A percentile compares a stretch with the other conserved stretches of the same genome.
These are phyloP conservation scores for Gossypium mustelinum DNA, from an alignment of 345 rosid genomes.

Conservation along the genomic window DNA sequence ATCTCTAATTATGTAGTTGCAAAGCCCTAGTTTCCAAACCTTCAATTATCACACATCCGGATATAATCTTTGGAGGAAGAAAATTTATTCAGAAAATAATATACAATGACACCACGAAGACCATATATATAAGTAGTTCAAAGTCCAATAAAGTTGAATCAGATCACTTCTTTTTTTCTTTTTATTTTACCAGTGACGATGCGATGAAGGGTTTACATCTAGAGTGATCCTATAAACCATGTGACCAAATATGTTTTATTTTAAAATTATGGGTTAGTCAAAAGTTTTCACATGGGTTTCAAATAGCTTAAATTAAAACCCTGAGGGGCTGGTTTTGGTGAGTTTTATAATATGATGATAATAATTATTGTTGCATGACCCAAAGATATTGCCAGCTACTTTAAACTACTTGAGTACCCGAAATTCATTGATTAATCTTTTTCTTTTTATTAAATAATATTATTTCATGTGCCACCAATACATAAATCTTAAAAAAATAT, in stretches of 20 bases:
- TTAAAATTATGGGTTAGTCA: background rate
- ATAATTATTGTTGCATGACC: background rate
- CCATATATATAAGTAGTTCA: background rate
- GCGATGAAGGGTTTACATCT: background rate
- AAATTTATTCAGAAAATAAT: no score
- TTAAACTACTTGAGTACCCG: background rate
- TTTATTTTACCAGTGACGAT: background rate
- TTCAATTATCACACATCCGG: no score
- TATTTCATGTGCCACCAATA: accelerated
- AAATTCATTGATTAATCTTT: background rate
- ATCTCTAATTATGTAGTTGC: no score
- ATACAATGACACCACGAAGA: background rate
- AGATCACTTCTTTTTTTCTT: background rate
- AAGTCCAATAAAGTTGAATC: background rate
- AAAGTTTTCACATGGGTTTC: background rate
- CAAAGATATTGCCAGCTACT: background rate
- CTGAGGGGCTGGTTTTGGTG: background rate
- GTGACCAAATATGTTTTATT: background rate
- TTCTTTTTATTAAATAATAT: background rate
- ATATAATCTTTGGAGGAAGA: no score
- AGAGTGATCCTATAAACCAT: background rate
- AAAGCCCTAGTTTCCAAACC: no score
- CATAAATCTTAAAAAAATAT: no score
- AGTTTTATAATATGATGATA: background rate
- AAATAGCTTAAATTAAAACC: background rate